Percentiles rank a stretch among this genome's conserved stretches.
Evolutionary conservation across 306 rosid genomes (phyloP).

Genomic region (Biancaea sappan): DNA sequence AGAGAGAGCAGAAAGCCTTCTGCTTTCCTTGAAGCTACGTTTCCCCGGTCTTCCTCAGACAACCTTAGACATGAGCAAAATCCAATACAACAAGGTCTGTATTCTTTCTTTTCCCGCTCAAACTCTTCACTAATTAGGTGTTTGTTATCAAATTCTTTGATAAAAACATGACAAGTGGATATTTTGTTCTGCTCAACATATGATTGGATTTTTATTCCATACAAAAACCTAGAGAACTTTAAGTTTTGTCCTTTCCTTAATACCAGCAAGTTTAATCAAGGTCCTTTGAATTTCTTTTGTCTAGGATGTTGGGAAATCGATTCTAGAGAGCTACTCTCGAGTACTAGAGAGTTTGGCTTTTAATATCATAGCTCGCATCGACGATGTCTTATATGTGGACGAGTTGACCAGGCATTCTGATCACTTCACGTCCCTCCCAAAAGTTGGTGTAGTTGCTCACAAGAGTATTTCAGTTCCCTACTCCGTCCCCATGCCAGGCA

Average conservation of each 20-base stretch:
- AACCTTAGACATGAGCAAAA: constrained; percentile 88
- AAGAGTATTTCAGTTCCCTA: constrained; percentile 55
- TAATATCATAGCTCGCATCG: constrained; percentile 71
- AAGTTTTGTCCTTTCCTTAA: constrained; percentile 1
- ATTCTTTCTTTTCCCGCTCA: not conserved
- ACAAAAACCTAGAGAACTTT: not conserved
- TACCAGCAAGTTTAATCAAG: not conserved
- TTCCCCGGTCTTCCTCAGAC: constrained; percentile 98
- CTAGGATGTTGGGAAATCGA: constrained; percentile 92
- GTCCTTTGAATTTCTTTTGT: constrained; percentile 28
- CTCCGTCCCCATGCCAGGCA: constrained; percentile 41
- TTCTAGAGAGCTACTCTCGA: constrained; percentile 92
- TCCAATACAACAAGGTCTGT: constrained; percentile 88
- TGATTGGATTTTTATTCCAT: too few species aligned
- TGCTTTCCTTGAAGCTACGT: constrained; percentile 84
- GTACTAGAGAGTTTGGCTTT: constrained; percentile 93
- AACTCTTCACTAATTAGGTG: not conserved
- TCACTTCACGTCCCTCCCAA: constrained; percentile 62
- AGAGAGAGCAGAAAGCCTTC: constrained; percentile 89
- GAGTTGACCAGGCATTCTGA: constrained; percentile 78
- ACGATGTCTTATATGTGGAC: constrained; percentile 46
- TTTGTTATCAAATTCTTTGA: too few species aligned
- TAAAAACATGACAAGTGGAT: not conserved
- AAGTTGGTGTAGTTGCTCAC: constrained; percentile 69
- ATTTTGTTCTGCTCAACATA: not conserved